Conservation (phyloP, 1,139 yeast species). For the Hyphopichia pseudoburtonii region DNA sequence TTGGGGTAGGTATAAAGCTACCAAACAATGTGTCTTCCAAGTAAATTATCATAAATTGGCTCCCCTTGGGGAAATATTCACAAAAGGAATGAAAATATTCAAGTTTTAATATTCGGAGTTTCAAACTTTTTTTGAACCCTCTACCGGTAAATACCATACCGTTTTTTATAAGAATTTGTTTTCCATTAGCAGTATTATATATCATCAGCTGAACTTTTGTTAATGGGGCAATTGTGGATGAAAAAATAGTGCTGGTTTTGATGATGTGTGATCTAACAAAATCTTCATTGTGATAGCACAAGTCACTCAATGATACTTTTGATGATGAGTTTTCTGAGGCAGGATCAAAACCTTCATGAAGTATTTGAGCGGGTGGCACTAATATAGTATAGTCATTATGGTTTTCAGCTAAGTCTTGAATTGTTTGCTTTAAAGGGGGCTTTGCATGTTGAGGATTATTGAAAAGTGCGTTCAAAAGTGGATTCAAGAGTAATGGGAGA, state of each 20-base stretch:
- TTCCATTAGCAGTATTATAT: constrained; percentile 60
- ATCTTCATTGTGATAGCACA: constrained; percentile 60
- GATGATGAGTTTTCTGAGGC: constrained; percentile 31
- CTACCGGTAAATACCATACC: constrained; percentile 54
- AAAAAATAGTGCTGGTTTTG: constrained; percentile 31
- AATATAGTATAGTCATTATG: constrained; percentile 55
- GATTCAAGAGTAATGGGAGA: constrained; percentile 53
- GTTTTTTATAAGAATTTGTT: constrained; percentile 57
- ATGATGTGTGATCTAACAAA: constrained; percentile 73
- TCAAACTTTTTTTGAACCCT: constrained; percentile 54
- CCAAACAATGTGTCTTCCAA: constrained; percentile 55
- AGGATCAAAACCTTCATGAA: constrained; percentile 53
- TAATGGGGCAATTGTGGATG: constrained; percentile 38
- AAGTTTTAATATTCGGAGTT: constrained; percentile 44
- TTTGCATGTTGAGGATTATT: constrained; percentile 59
- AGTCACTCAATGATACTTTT: constrained; percentile 46
- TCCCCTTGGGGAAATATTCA: constrained; percentile 48
- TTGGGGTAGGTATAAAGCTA: constrained; percentile 6
- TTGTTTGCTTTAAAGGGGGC: constrained; percentile 50
- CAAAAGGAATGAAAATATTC: constrained; percentile 45
- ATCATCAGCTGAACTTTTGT: constrained; percentile 45
- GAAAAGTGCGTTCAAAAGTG: constrained; percentile 65
- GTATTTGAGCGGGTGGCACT: constrained; percentile 58
- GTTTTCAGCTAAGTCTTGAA: constrained; percentile 36
- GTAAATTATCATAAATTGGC: constrained; percentile 51